Evolutionary conservation across 768 basidiomycete genomes (phyloP).

Genomic region (Naematelia aurantialba): DNA sequence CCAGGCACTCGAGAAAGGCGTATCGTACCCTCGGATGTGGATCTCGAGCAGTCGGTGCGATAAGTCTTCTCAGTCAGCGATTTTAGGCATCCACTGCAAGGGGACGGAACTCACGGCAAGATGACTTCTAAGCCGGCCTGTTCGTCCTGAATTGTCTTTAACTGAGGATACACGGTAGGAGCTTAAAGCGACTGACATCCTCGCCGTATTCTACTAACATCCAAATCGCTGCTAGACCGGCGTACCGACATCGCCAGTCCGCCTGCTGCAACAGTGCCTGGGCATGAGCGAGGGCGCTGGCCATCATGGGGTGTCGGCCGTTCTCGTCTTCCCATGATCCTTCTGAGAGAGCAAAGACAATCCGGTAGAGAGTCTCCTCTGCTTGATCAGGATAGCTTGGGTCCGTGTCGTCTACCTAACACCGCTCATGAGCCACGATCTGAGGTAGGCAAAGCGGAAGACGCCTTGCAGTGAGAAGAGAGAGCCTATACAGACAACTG

Average conservation of each 20-base stretch:
- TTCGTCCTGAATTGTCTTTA: neutral
- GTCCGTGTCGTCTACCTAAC: conserved; percentile 57
- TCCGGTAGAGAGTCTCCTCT: conserved; percentile 75
- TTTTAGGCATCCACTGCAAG: neutral
- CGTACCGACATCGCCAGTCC: conserved; percentile 81
- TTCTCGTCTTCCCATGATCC: neutral
- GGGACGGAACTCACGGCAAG: conserved; percentile 20
- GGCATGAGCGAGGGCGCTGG: conserved; percentile 52
- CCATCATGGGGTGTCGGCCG: neutral
- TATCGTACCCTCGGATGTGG: conserved; percentile 68
- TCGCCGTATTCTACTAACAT: conserved; percentile 56
- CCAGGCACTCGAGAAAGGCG: conserved; percentile 77
- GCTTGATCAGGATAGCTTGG: conserved; percentile 67
- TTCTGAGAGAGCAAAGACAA: conserved; percentile 57
- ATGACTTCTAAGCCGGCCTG: neutral
- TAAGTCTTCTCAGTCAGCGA: conserved; percentile 14
- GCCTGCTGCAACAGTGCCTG: conserved; percentile 75
- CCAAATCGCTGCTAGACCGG: conserved; percentile 81
- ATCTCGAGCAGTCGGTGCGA: conserved; percentile 68
- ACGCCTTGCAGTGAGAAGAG: too few relatives aligned
- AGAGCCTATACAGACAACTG: too few relatives aligned
- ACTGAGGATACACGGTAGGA: conserved; percentile 64
- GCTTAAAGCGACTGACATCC: conserved; percentile 46
- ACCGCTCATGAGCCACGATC: conserved; percentile 55
- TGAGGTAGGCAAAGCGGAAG: too few relatives aligned